These are phyloP conservation scores for Hymenochaete sp. DNA, from an alignment of 1,284 basidiomycete species.

Conservation along the genomic window DNA sequence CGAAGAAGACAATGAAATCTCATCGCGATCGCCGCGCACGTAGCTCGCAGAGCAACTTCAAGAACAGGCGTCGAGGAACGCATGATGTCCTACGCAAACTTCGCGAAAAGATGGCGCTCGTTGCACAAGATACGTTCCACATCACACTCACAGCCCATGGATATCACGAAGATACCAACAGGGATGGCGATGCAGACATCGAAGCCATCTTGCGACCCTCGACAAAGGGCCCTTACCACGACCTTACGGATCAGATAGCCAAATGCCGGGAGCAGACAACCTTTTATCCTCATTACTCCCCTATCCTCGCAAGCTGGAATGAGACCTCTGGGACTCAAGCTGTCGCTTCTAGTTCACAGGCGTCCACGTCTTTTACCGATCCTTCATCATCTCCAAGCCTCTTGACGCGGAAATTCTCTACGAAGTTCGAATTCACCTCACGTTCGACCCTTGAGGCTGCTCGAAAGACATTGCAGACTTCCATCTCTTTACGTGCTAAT, in stretches of 20 bases:
- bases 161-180: slow-evolving; percentile 13
- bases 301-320: slow-evolving; percentile 14
- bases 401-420: neutral
- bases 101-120: slow-evolving; percentile 13
- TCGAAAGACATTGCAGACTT: slow-evolving; percentile 4
- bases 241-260: slow-evolving; percentile 8
- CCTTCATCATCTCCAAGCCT: neutral
- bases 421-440: slow-evolving; percentile 10
- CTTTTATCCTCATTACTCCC: slow-evolving; percentile 16
- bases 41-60: slow-evolving; percentile 5
- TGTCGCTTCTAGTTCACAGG: neutral
- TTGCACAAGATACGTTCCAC: slow-evolving; percentile 13
- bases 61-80: neutral
- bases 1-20: too few relatives aligned
- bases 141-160: slow-evolving; percentile 10
- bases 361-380: neutral
- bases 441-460: slow-evolving; percentile 12
- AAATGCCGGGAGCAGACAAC: slow-evolving; percentile 4
- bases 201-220: neutral
- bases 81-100: slow-evolving; percentile 7
- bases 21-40: too few relatives aligned
- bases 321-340: neutral
- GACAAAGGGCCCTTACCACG: slow-evolving; percentile 5
- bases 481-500: neutral
- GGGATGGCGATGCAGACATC: slow-evolving; percentile 10